A percentile compares a stretch with the other conserved stretches of the same genome.
Conservation (phyloP, 441 rosid species). For the Manihot esculenta region DNA sequence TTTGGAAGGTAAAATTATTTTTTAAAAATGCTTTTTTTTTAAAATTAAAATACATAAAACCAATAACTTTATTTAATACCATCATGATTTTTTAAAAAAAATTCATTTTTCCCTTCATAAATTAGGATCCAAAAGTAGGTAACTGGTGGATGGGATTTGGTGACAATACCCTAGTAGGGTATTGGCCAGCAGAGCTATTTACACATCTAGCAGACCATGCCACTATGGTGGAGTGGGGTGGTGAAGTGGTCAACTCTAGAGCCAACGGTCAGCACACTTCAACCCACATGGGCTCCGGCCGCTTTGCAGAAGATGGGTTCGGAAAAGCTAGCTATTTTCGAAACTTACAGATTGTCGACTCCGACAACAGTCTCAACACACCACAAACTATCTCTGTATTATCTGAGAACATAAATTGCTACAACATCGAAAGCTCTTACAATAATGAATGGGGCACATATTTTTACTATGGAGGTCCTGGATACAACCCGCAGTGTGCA, state of each 20-base stretch:
- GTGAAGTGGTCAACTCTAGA: constrained; percentile 91
- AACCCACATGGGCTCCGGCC: constrained; percentile 97
- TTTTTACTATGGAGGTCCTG: constrained; percentile 99
- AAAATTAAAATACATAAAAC: no score
- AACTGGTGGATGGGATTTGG: constrained; percentile 99
- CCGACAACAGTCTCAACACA: constrained; percentile 78
- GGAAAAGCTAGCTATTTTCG: constrained; percentile 88
- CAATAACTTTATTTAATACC: no score
- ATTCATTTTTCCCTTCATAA: neutral
- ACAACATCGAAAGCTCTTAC: constrained; percentile 70
- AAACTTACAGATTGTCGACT: constrained; percentile 83
- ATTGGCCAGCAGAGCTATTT: constrained; percentile 94
- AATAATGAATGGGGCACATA: constrained; percentile 91
- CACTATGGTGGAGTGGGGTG: constrained; percentile 98
- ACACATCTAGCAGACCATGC: constrained; percentile 87
- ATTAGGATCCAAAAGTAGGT: constrained; percentile 89
- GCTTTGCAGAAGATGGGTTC: constrained; percentile 85
- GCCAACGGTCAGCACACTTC: constrained; percentile 82
- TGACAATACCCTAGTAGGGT: constrained; percentile 73
- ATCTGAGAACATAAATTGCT: constrained; percentile 86
- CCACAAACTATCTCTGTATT: constrained; percentile 68
- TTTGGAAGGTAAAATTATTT: constrained; percentile 95
- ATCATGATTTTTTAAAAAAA: no score
- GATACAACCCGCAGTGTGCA: constrained; percentile 70
- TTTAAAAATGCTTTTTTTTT: no score